Evolutionary conservation across 768 basidiomycete genomes (phyloP), one percentile per base, ranked within the genome.

Genomic region (Termitomyces bulborhizus): DNA sequence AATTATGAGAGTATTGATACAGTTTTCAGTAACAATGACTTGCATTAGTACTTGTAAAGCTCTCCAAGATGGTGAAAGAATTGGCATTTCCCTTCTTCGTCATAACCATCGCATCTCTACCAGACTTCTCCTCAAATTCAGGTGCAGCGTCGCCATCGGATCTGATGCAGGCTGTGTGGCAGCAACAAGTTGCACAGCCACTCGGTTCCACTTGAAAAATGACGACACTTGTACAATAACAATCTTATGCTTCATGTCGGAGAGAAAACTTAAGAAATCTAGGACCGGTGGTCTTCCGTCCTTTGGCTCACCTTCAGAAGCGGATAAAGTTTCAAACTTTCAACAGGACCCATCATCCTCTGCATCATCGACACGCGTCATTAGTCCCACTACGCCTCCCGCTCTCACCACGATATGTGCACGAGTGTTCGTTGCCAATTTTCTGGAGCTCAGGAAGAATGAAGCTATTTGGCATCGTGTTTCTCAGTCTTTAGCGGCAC

Each of bases 351-450:
- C 82, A 1, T 80, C 83, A 0, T 78, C 84, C 8, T 73, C 79
- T 24, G 76, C 76, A 1, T 68, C 76, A 46, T 85, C 83, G 7
- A 75, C 67, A 13, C 76, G 83, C 6, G 53, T 51, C 12, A 61
- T 79, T 31, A 66, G 73, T 4, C 57, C 51, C 29, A 66, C 53
- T 16, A 57, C 66, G 27, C 63, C 81, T 12, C 78, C 80, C 1
- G 58, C 79, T 0, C 65, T 87, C n/a, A 66, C 75, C 7, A 69
- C 73, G 0, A 62, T 85, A 18, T 84, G 81, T 59, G 74, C 76
- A 4, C 76, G 79, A 27, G 66, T 72, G 6, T 84, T 87, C 55
- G 83, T 77, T 29, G 61, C 70, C 1, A 71, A 77, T 53, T 66
- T 83, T 37, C 63, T 63, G 36, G 55, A 55, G 3, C 68, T 85